These are phyloP conservation scores for Trifolium repens DNA, from an alignment of 306 rosid genomes.

Conservation along the genomic window DNA sequence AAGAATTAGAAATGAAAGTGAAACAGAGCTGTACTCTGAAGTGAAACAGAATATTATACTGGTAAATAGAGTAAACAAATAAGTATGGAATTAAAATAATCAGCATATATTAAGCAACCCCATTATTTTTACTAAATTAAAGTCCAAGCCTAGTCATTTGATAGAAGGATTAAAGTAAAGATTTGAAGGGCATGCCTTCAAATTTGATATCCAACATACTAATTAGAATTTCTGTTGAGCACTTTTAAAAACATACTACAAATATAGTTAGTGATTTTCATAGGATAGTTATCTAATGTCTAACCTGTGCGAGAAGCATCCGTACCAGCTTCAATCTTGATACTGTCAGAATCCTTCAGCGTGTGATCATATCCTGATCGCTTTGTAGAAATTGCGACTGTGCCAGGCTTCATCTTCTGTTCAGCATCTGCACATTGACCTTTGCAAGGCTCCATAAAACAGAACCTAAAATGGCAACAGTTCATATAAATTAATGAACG, in stretches of 20 bases:
- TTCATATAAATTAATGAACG: not conserved
- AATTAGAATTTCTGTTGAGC: not conserved
- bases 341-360: slow-evolving; percentile 14
- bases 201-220: not conserved
- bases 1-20: slow-evolving; percentile 11
- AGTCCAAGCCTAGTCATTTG: not conserved
- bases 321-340: slow-evolving; percentile 10
- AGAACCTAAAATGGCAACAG: slow-evolving; percentile 53
- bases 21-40: not conserved
- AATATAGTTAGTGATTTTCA: slow-evolving; percentile 3
- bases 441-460: slow-evolving; percentile 57
- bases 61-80: not conserved
- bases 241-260: not conserved
- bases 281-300: not conserved
- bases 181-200: slow-evolving; percentile 9
- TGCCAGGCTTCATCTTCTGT: slow-evolving; percentile 42
- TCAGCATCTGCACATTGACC: slow-evolving; percentile 51
- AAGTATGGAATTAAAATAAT: not conserved
- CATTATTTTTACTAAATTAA: slow-evolving; percentile 15
- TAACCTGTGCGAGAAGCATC: slow-evolving; percentile 45
- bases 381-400: slow-evolving; percentile 50
- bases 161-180: not conserved
- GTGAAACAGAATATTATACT: not conserved
- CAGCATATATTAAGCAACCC: not conserved
- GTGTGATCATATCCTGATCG: slow-evolving; percentile 45